Evolutionary conservation across 768 basidiomycete genomes (phyloP), one percentile per base, ranked within the genome.

Genomic region (Lentinula sp.): DNA sequence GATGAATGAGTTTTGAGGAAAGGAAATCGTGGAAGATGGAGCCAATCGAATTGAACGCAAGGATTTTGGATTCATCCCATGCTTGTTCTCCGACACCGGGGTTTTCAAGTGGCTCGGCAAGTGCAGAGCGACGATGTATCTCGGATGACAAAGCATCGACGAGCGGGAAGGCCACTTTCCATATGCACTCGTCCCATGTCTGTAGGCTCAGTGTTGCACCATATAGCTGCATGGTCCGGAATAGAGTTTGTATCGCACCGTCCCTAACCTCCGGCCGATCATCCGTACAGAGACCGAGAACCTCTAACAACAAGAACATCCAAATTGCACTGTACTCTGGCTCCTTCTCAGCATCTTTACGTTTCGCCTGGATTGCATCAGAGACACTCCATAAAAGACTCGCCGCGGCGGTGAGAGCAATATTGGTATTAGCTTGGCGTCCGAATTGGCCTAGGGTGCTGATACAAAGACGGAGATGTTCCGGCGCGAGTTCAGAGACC

Each of bases 341-440:
- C 64, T 85, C 83, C 60, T 84, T 83, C 42, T 82, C 79, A 4
- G 72, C 73, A 61, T 80, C 75, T 65, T 87, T 87, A 21, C 91
- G 82, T 69, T 92, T 90, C 6, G 88, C 84, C 68, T 96, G 94
- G 39, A 98, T 92, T 1, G 93, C 90, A 69, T 99, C 96, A 0
- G 95, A 97, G 0, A 99, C 91, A 62, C 91, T 89, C 96, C 96
- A 98, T 4, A 99, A 77, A 2, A 98, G 75, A 57, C 93, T 94
- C 61, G 93, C 93, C 0, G 95, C 93, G 0, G 93, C 93, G 1
- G 96, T 96, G 59, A 99, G 75, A 1, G 95, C 92, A 60, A 99
- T 96, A 66, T 99, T 99, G 42, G 96, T 95, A 56, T 56, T 97
- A 0, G 86, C 82, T 67, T 98, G 96, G 16, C 88, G 83, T 7